Evolutionary conservation across 805 yeast genomes (phyloP), one percentile per base, ranked within the genome.

Genomic region (Suhomyces emberorum): DNA sequence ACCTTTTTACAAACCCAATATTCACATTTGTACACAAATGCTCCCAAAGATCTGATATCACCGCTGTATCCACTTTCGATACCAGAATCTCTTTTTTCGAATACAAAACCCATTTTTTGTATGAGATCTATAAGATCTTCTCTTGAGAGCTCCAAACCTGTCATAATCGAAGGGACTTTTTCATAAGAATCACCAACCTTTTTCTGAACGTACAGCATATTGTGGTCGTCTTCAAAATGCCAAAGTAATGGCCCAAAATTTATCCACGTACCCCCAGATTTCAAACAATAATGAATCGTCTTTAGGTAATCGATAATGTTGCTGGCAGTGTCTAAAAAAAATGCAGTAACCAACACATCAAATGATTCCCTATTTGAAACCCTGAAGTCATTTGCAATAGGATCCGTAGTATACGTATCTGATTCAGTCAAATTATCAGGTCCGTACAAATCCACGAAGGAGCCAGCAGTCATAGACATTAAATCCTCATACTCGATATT

Each of bases 401-500:
- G 59, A 35, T 68, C 74, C 7, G 48, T 45, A 3, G 70, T 52
- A 42, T 63, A 69, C 1, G 60, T 48, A 1, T 64, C 69, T 2
- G 70, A 52, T 3, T 57, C 33, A 11, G 54, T 51, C 33, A 68
- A 43, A 33, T 58, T 54, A 1, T 59, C 51, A 0, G 81, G 79
- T 0, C 86, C 85, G 52, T 80, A 81, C 12, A 82, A 58, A 42
- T 82, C 88, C 3, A 71, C 69, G 52, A 84, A 84, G 0, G 85
- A 79, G 0, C 93, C 93, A 0, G 88, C 79, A 1, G 79, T 72
- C 73, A 83, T 81, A 0, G 85, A 75, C 83, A 84, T 76, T 30
- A 77, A 54, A 5, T 77, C 78, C 10, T 53, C 64, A 23, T 69
- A 69, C 0, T 70, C 69, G 2, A 76, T 63, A 0, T 45, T 36